Percentiles rank a stretch among this genome's conserved stretches.
Evolutionary conservation across 306 rosid genomes (phyloP).

Genomic region (Vigna radiata): DNA sequence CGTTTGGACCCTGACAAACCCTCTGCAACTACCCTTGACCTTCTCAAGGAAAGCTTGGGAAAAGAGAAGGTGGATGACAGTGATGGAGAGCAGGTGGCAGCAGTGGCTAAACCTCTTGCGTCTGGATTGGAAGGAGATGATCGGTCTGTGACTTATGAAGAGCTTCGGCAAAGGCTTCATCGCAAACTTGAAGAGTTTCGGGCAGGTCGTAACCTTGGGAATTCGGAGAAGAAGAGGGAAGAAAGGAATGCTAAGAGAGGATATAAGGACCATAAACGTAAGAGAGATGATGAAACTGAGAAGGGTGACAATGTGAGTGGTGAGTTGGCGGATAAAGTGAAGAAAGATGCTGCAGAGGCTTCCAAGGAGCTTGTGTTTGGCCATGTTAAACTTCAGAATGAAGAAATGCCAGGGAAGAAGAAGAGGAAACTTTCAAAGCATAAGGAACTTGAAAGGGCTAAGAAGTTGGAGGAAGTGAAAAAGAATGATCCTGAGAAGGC

Average conservation of each 20-base stretch:
- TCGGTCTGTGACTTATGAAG: conserved; percentile 72
- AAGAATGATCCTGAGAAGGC: conserved; percentile 81
- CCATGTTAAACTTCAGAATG: conserved; percentile 70
- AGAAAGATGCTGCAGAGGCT: conserved; percentile 73
- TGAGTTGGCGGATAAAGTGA: conserved; percentile 43
- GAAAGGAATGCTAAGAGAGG: conserved; percentile 58
- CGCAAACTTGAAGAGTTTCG: conserved; percentile 66
- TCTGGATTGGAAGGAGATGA: conserved; percentile 60
- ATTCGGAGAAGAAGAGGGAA: conserved; percentile 54
- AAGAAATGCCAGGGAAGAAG: conserved; percentile 62
- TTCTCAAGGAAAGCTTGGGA: conserved; percentile 65
- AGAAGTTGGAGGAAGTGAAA: conserved; percentile 70
- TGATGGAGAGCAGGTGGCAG: conserved; percentile 51
- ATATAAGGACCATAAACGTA: conserved; percentile 55
- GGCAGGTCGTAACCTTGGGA: conserved; percentile 54
- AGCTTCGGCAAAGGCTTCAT: conserved; percentile 69
- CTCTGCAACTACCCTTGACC: conserved; percentile 63
- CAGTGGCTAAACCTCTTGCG: conserved; percentile 41
- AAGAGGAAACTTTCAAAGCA: conserved; percentile 67
- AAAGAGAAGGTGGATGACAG: conserved; percentile 52
- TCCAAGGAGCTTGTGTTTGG: conserved; percentile 76
- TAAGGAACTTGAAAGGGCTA: conserved; percentile 82
- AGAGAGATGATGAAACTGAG: conserved; percentile 56
- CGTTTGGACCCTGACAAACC: conserved; percentile 80
- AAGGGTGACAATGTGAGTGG: conserved; percentile 40